Evolutionary conservation across 2,329 filamentous ascomycete genomes (phyloP).

Genomic region (Fusarium sarcochroum): DNA sequence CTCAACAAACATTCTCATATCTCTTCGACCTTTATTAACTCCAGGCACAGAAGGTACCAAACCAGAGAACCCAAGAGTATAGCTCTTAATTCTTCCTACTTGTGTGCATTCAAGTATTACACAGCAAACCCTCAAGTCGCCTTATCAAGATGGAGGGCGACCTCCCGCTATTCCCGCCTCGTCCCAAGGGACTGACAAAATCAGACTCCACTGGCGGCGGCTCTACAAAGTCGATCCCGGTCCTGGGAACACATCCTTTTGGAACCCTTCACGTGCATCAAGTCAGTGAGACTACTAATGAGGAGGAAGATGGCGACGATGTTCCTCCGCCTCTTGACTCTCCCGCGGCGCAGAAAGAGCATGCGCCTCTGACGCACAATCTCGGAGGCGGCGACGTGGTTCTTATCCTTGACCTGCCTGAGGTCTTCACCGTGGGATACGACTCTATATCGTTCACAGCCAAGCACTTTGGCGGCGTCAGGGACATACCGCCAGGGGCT

Average conservation of each 20-base stretch:
- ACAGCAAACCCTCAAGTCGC: background rate
- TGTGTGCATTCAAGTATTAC: background rate
- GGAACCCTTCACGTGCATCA: conserved; percentile 60
- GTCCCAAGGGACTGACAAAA: conserved; percentile 51
- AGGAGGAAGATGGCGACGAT: conserved; percentile 44
- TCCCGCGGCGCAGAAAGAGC: conserved; percentile 12
- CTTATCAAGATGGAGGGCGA: conserved; percentile 45
- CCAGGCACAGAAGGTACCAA: too few relatives aligned
- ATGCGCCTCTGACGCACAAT: conserved; percentile 43
- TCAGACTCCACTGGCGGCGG: conserved; percentile 52
- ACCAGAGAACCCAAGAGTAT: background rate
- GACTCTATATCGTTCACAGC: conserved; percentile 65
- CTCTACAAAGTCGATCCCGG: conserved; percentile 55
- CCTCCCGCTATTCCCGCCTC: conserved; percentile 30
- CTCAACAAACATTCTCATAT: conserved; percentile 8
- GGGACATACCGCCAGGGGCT: conserved; percentile 66
- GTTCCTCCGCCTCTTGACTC: conserved; percentile 52
- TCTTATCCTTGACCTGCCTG: conserved; percentile 66
- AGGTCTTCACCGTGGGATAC: conserved; percentile 66
- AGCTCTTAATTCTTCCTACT: background rate
- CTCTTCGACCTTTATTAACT: background rate
- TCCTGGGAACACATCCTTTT: conserved; percentile 58
- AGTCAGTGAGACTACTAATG: conserved; percentile 29
- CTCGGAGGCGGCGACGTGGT: conserved; percentile 64
- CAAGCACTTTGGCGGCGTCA: conserved; percentile 66